phyloP scores from a whole-genome alignment of 129 eudicot species.

The Tagetes erecta region DNA sequence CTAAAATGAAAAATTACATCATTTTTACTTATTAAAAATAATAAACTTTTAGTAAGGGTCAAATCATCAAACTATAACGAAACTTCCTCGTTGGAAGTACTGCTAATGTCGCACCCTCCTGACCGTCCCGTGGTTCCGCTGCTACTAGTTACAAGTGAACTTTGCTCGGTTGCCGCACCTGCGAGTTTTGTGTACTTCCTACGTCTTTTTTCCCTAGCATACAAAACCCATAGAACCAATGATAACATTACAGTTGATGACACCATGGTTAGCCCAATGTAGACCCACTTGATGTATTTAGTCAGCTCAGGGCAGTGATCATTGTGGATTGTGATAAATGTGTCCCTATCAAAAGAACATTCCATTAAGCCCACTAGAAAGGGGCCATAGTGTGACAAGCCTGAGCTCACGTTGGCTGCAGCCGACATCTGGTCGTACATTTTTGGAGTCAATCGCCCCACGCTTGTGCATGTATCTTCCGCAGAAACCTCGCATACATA shows the following conservation, averaged over 20 bases:
- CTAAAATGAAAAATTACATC: no score
- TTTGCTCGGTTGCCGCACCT: slow-evolving; percentile 26
- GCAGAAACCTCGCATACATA: slow-evolving; percentile 64
- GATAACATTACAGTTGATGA: slow-evolving; percentile 68
- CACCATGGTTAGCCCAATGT: slow-evolving; percentile 65
- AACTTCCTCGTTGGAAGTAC: no score
- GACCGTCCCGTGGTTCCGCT: no score
- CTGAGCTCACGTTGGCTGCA: slow-evolving; percentile 72
- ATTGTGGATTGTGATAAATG: slow-evolving; percentile 41
- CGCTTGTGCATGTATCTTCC: slow-evolving; percentile 51
- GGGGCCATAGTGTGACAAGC: slow-evolving; percentile 55
- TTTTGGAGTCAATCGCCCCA: slow-evolving; percentile 70
- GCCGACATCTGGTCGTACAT: slow-evolving; percentile 66
- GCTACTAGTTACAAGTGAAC: not conserved
- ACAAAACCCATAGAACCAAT: slow-evolving; percentile 67
- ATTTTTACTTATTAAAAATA: no score
- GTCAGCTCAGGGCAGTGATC: slow-evolving; percentile 61
- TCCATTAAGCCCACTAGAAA: slow-evolving; percentile 52
- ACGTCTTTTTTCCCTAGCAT: slow-evolving; percentile 83
- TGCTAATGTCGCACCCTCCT: no score
- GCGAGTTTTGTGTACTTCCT: slow-evolving; percentile 53
- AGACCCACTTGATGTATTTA: slow-evolving; percentile 59
- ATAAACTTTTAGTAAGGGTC: no score
- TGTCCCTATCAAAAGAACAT: slow-evolving; percentile 63
- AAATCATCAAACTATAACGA: no score